Evolutionary conservation across 345 rosid species (phyloP).

Genomic region (Hypericum perforatum): DNA sequence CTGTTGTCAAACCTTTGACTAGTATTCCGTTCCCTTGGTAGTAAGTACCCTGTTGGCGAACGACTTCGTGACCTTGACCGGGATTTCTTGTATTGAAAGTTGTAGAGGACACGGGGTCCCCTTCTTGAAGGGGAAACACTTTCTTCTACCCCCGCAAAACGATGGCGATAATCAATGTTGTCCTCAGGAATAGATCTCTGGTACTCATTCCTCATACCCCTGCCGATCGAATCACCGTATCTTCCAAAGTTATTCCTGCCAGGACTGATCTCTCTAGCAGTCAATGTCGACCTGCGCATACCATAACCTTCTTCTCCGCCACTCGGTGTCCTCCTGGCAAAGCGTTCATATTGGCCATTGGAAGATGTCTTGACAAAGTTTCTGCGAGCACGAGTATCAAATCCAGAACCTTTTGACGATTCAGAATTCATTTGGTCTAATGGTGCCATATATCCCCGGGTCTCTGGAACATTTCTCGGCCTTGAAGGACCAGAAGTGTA

Average conservation of each 20-base stretch:
- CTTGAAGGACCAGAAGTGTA: conserved; percentile 23
- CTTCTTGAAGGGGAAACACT: conserved; percentile 29
- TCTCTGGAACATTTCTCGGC: conserved; percentile 22
- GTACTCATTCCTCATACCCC: conserved; percentile 27
- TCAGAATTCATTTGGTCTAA: conserved; percentile 21
- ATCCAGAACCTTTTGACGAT: conserved; percentile 16
- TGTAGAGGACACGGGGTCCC: conserved; percentile 19
- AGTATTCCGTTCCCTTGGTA: conserved; percentile 23
- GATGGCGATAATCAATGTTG: conserved; percentile 17
- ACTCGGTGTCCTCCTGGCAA: conserved; percentile 17
- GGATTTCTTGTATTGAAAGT: conserved; percentile 21
- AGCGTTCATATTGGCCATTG: conserved; percentile 16
- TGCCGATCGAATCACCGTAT: conserved; percentile 14
- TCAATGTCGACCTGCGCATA: conserved; percentile 10
- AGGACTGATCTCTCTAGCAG: conserved; percentile 28
- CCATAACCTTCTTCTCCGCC: conserved; percentile 21
- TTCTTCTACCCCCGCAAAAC: conserved; percentile 32
- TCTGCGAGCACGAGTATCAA: conserved; percentile 25
- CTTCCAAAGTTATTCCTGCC: conserved; percentile 32
- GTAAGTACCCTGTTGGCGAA: conserved; percentile 27
- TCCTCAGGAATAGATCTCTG: conserved; percentile 21
- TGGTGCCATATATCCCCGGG: conserved; percentile 16
- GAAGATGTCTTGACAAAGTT: conserved; percentile 25
- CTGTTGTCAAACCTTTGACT: conserved; percentile 30
- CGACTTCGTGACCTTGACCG: conserved; percentile 40